Base-by-base conservation (phyloP, 176 grass and related monocot species). In the Triticum dicoccoides region DNA sequence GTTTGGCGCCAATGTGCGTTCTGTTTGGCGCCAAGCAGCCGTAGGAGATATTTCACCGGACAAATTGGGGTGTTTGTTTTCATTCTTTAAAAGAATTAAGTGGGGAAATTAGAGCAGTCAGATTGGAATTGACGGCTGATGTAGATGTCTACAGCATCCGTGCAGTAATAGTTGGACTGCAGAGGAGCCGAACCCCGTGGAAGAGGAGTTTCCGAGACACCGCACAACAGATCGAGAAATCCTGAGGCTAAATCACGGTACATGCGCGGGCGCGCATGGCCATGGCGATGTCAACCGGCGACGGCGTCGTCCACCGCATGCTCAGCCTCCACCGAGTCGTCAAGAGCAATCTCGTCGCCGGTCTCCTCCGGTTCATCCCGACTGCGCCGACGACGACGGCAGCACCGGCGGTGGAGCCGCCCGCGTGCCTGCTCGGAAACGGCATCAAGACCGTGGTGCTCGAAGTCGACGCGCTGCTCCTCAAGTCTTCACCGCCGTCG, bases 401-500 rank as follows among this genome's bases (percentile, higher is more conserved):
- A 73, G 37, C 69, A 42, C 61, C 27, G 12, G 23, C 34, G 34
- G 18, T 37, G 9, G 34, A 9, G 21, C 69, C 39, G 70, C 70
- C 11, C 11, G 39, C 70, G n/a, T 73, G 69, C 25, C 38, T 11
- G 20, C 4, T 71, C 21, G 79, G 41, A 5, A 5, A 52, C 2
- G 30, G 24, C 37, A 23, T 33, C n/a, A 41, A 39, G 5, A 14
- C 67, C 9, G 34, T 82, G 21, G 79, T 52, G 11, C 51, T 82
- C 38, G 88, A 90, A n/a, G 83, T 69, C 27, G 83, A 90, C 51
- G 49, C 63, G 10, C 65, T 86, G 83, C 79, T 90, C 38, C 37
- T 86, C 71, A 69, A 69, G 6, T 33, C 27, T 11, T 70, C 78
- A 1, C 35, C 21, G 12, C 27, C 62, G 11, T 66, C 87, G 2